Conservation (phyloP, 306 rosid genomes). For the Cajanus cajan region DNA sequence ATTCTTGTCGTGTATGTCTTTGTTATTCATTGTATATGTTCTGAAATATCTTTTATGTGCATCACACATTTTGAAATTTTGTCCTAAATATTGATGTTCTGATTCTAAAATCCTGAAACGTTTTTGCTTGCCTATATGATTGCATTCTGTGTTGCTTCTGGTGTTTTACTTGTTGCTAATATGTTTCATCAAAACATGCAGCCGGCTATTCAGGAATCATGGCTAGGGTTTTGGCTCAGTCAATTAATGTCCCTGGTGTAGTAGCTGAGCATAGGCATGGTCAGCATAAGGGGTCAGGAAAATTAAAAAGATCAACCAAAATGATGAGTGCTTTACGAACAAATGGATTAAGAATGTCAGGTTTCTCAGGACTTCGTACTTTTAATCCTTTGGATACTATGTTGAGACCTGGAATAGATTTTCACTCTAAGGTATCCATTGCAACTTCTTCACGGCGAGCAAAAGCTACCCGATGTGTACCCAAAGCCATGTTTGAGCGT, state of each 20-base stretch:
- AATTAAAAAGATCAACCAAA: constrained; percentile 45
- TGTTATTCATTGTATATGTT: neutral
- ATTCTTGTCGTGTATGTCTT: neutral
- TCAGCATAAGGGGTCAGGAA: constrained; percentile 62
- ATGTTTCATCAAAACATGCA: constrained; percentile 21
- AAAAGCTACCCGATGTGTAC: constrained; percentile 65
- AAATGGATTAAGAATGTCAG: constrained; percentile 51
- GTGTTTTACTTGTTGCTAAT: constrained; percentile 19
- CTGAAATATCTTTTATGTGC: neutral
- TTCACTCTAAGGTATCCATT: constrained; percentile 52
- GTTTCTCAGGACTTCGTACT: constrained; percentile 73
- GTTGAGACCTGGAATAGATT: constrained; percentile 56
- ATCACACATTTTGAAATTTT: neutral
- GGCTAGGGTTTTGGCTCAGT: constrained; percentile 87
- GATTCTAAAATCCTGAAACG: neutral
- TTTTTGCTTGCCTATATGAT: neutral
- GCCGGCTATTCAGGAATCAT: constrained; percentile 46
- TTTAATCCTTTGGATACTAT: constrained; percentile 62
- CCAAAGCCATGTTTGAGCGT: constrained; percentile 97
- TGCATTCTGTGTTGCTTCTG: constrained; percentile 16
- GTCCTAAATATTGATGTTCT: neutral
- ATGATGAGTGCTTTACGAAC: constrained; percentile 55
- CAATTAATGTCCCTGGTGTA: constrained; percentile 65
- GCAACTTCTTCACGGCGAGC: constrained; percentile 49
- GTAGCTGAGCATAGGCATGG: constrained; percentile 50